Percentiles rank a stretch among this genome's conserved stretches.
These are phyloP conservation scores for Plasmopara muralis DNA, from an alignment of 352 stramenopile genomes.

Conservation along the genomic window DNA sequence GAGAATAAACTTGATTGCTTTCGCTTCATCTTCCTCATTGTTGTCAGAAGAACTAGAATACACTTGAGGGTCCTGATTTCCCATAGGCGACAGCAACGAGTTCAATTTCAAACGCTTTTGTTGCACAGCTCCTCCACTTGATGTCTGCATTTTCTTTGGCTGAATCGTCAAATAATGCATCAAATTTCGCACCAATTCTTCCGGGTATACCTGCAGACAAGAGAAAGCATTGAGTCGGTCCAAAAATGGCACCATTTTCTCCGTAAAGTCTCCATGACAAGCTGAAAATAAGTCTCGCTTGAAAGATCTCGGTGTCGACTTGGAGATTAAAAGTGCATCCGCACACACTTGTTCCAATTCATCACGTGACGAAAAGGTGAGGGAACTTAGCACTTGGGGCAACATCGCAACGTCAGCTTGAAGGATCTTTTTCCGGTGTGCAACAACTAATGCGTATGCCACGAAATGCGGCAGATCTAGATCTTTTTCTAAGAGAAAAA, in stretches of 20 bases:
- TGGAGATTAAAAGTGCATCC: slow-evolving; percentile 43
- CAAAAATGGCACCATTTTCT: slow-evolving; percentile 61
- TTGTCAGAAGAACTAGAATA: slow-evolving; percentile 8
- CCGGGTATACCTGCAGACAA: slow-evolving; percentile 77
- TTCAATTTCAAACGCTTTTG: slow-evolving; percentile 19
- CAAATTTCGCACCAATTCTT: slow-evolving; percentile 77
- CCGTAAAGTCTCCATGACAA: slow-evolving; percentile 70
- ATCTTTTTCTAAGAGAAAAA: slow-evolving; percentile 86
- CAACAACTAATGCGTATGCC: slow-evolving; percentile 72
- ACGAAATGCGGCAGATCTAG: slow-evolving; percentile 87
- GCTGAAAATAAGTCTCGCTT: slow-evolving; percentile 75
- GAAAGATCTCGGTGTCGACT: slow-evolving; percentile 69
- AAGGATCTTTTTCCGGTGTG: slow-evolving; percentile 54
- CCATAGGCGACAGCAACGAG: slow-evolving; percentile 26
- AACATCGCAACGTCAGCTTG: slow-evolving; percentile 65
- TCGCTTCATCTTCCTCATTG: slow-evolving; percentile 20
- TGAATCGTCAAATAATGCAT: slow-evolving; percentile 42
- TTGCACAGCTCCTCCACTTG: neutral
- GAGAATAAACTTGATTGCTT: slow-evolving; percentile 57
- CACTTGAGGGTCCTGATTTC: slow-evolving; percentile 7
- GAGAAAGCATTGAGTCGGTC: slow-evolving; percentile 60
- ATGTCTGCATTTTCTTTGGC: slow-evolving; percentile 14
- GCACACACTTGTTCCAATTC: slow-evolving; percentile 58
- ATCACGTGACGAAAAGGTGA: slow-evolving; percentile 52
- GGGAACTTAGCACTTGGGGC: slow-evolving; percentile 69